Conservation (phyloP, 2,329 filamentous ascomycete genomes). For the Drechslerella stenobrocha region DNA sequence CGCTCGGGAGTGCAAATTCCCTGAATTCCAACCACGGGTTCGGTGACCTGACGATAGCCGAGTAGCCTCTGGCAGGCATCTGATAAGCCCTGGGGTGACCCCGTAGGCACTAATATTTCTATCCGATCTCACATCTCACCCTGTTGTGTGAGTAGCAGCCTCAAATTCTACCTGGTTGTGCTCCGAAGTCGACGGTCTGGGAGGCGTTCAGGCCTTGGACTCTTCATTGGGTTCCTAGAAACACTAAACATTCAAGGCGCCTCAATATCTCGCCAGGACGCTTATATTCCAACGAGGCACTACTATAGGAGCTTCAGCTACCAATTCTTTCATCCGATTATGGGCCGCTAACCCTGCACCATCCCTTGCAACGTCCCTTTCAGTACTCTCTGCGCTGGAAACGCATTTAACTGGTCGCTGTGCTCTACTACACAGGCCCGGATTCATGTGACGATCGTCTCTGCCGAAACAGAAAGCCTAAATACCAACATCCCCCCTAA, state of each 20-base stretch:
- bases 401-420: background rate
- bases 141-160: too few species aligned
- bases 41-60: conserved; percentile 33
- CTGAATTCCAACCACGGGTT: conserved; percentile 40
- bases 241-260: too few species aligned
- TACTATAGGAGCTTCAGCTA: background rate
- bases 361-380: background rate
- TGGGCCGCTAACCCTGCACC: background rate
- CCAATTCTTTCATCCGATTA: background rate
- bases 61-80: conserved; percentile 6
- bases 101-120: background rate
- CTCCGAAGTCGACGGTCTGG: too few species aligned
- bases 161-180: too few species aligned
- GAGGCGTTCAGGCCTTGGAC: too few species aligned
- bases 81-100: background rate
- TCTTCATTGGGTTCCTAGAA: too few species aligned
- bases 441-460: background rate
- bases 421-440: background rate
- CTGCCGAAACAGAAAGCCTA: background rate
- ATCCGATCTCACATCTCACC: too few species aligned
- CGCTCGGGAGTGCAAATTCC: conserved; percentile 41
- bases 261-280: too few species aligned
- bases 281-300: too few species aligned
- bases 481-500: background rate
- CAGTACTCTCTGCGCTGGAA: background rate